These are phyloP conservation scores for Aspergillus terreus DNA, from an alignment of 2,329 filamentous ascomycete species.

Conservation along the genomic window DNA sequence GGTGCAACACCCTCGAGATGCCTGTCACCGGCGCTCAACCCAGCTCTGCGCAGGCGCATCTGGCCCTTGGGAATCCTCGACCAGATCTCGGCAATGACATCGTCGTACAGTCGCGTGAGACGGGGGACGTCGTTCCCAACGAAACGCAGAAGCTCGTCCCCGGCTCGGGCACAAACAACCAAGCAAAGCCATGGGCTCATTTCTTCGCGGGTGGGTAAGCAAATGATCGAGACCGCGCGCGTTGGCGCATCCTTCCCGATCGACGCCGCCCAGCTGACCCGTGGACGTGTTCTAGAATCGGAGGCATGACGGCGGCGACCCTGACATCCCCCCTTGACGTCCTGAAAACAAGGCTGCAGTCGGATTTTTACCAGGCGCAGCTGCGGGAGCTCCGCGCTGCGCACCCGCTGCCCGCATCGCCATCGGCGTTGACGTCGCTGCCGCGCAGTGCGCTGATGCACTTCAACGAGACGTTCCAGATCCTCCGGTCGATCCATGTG, in stretches of 20 bases:
- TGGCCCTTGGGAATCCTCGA: slow-evolving; percentile 13
- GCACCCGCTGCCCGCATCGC: slow-evolving; percentile 46
- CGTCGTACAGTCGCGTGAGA: slow-evolving; percentile 34
- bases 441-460: slow-evolving; percentile 60
- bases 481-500: slow-evolving; percentile 33
- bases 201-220: slow-evolving; percentile 84
- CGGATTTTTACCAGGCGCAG: slow-evolving; percentile 88
- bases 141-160: slow-evolving; percentile 16
- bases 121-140: slow-evolving; percentile 33
- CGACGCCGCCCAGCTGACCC: not conserved
- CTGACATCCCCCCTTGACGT: slow-evolving; percentile 93
- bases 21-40: slow-evolving; percentile 18
- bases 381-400: slow-evolving; percentile 63
- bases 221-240: slow-evolving; percentile 1
- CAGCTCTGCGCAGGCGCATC: slow-evolving; percentile 25
- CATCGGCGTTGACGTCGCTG: slow-evolving; percentile 55
- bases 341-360: slow-evolving; percentile 87
- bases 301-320: slow-evolving; percentile 87
- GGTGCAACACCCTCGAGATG: slow-evolving; percentile 12
- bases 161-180: slow-evolving; percentile 34
- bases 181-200: slow-evolving; percentile 80
- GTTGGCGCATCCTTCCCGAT: not conserved
- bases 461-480: slow-evolving; percentile 30
- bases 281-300: slow-evolving; percentile 54
- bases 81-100: slow-evolving; percentile 13